Evolutionary conservation across 495 filamentous ascomycete genomes (phyloP), one percentile per base, ranked within the genome.

Genomic region (Rostrohypoxylon terebratum): DNA sequence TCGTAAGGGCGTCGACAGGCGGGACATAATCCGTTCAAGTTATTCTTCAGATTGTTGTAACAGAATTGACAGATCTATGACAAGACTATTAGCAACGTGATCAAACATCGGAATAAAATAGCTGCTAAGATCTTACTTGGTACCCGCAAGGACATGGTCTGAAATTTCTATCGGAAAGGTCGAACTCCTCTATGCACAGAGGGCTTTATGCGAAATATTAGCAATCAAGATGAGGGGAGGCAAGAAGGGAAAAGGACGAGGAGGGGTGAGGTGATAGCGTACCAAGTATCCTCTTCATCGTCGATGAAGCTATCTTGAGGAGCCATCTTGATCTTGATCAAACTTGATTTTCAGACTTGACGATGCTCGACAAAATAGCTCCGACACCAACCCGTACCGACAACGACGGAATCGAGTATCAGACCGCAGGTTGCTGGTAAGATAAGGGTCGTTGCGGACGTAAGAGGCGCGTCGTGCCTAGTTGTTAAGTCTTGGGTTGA

Each of bases 131-230:
- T 75, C 86, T 51, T 89, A 98, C 96, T 87, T 98, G 94, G 77
- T 98, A 99, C 40, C 96, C 96, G 79, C 96, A 99, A 25, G 95
- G 96, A 84, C 96, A 99, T 67, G 96, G 96, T 73, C 89, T 91
- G 82, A 99, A 99, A 84, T 96, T 97, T 80, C 93, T 92, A 83
- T 99, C 96, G 31, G 93, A 94, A 44, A 98, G 90, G 78, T 98
- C 96, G 77, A 98, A 94, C 85, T 98, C 96, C 84, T 99, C 96
- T 79, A 99, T 96, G 83, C 96, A 99, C 51, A 99, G 91, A 76
- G 96, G 96, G 81, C 93, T 96, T 47, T 14, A 68, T 23, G 61
- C 34, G n/a, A 55, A 63, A 68, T 55, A 67, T 79, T 61, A 69
- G 71, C 75, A 45, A 73, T 66, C 23, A 31, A 11, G 11, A 6